Percentiles rank a stretch among this genome's conserved stretches.
Conservation (phyloP, 495 filamentous ascomycete genomes). For the Penicillium desertorum region DNA sequence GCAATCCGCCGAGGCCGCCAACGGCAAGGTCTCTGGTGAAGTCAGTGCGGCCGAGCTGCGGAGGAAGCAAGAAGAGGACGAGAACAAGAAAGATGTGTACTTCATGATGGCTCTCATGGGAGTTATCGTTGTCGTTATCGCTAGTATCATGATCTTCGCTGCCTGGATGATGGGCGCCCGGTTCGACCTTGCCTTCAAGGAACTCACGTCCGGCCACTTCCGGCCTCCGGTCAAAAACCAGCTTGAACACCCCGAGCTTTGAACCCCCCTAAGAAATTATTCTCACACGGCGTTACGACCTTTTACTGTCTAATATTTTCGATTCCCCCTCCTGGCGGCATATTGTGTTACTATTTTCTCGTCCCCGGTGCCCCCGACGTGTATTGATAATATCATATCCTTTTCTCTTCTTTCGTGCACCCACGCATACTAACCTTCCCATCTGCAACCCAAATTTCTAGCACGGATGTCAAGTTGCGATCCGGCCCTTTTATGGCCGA, state of each 20-base stretch:
- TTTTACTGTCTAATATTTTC: slow-evolving; percentile 29
- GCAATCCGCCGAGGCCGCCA: slow-evolving; percentile 53
- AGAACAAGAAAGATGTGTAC: slow-evolving; percentile 57
- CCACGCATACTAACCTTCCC: background rate
- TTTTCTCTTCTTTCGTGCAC: slow-evolving; percentile 12
- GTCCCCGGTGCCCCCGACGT: slow-evolving; percentile 25
- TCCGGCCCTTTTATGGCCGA: slow-evolving; percentile 75
- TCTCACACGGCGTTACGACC: slow-evolving; percentile 37
- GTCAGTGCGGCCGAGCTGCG: slow-evolving; percentile 41
- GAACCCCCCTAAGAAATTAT: slow-evolving; percentile 8
- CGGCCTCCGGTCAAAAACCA: slow-evolving; percentile 26
- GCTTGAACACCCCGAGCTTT: slow-evolving; percentile 26
- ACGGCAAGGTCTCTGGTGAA: slow-evolving; percentile 40
- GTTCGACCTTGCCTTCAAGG: slow-evolving; percentile 61
- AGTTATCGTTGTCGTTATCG: slow-evolving; percentile 58
- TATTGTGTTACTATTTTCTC: slow-evolving; percentile 33
- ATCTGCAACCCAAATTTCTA: slow-evolving; percentile 30
- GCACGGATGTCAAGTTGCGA: slow-evolving; percentile 99
- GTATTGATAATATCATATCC: slow-evolving; percentile 39
- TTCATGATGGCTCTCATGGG: slow-evolving; percentile 63
- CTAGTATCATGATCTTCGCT: slow-evolving; percentile 61
- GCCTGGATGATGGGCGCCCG: slow-evolving; percentile 69
- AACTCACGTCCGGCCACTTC: slow-evolving; percentile 53
- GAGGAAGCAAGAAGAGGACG: slow-evolving; percentile 50
- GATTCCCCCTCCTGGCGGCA: slow-evolving; percentile 33